Conservation (phyloP, 495 filamentous ascomycete genomes). For the Penicillium soppii region DNA sequence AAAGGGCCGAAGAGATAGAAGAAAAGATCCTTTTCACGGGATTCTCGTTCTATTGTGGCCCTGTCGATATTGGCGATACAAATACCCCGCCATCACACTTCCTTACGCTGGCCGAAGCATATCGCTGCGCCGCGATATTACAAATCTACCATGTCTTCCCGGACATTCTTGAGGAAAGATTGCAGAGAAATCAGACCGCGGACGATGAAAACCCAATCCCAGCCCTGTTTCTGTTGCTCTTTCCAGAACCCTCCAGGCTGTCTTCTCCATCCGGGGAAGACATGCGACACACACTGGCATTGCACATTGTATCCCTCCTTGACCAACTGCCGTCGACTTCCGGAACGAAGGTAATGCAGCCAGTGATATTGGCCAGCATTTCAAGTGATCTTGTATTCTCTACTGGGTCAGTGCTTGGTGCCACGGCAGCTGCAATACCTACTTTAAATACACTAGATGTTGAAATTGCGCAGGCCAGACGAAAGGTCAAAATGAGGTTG, state of each 20-base stretch:
- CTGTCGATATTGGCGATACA: slow-evolving; percentile 24
- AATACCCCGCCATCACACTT: slow-evolving; percentile 27
- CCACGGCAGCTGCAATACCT: slow-evolving; percentile 18
- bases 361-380: slow-evolving; percentile 21
- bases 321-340: slow-evolving; percentile 24
- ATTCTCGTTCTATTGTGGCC: slow-evolving; percentile 23
- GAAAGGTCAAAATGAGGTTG: slow-evolving; percentile 22
- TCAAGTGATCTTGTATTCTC: slow-evolving; percentile 28
- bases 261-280: slow-evolving; percentile 11
- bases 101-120: slow-evolving; percentile 24
- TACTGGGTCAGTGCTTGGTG: slow-evolving; percentile 18
- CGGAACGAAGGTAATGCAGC: slow-evolving; percentile 26
- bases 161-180: slow-evolving; percentile 19
- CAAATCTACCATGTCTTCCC: slow-evolving; percentile 30
- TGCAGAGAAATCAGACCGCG: slow-evolving; percentile 7
- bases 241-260: background rate
- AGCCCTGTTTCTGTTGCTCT: slow-evolving; percentile 20
- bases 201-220: slow-evolving; percentile 7
- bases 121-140: slow-evolving; percentile 24
- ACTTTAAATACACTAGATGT: slow-evolving; percentile 23
- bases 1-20: slow-evolving; percentile 20
- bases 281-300: slow-evolving; percentile 17
- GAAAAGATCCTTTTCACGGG: slow-evolving; percentile 22
- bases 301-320: slow-evolving; percentile 26
- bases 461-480: slow-evolving; percentile 27